phyloP scores from a whole-genome alignment of 192 early-diverging fungal species.

The Dimargaris cristalligena region DNA sequence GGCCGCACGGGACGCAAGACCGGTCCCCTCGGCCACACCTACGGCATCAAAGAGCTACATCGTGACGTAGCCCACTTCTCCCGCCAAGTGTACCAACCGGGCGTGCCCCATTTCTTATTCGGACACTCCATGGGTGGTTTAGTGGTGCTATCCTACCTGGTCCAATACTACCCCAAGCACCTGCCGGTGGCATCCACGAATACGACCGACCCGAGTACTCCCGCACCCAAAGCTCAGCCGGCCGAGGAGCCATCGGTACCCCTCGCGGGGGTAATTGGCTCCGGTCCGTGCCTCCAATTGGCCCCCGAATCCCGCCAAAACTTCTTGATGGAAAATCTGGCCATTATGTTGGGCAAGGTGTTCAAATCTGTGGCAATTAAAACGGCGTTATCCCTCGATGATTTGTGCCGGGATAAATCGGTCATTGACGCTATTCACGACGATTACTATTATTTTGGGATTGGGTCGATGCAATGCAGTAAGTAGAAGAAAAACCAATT shows the following conservation, averaged over 20 bases:
- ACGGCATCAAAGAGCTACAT: constrained; percentile 20
- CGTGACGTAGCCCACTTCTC: constrained; percentile 27
- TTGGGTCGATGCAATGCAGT: constrained; percentile 4
- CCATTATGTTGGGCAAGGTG: constrained; percentile 21
- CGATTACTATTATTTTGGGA: neutral
- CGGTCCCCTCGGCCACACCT: constrained; percentile 19
- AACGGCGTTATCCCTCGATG: constrained; percentile 12
- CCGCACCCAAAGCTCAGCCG: no score
- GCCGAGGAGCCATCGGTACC: constrained; percentile 10
- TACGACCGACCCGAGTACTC: no score
- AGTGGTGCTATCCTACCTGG: constrained; percentile 18
- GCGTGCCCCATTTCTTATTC: constrained; percentile 31
- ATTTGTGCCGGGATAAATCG: neutral
- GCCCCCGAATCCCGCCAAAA: constrained; percentile 1
- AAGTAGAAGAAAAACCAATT: no score
- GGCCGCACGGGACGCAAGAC: constrained; percentile 31
- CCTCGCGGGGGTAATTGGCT: neutral
- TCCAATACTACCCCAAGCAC: no score
- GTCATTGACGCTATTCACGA: neutral
- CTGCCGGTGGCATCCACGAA: no score
- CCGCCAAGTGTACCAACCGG: constrained; percentile 16
- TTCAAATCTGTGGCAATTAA: constrained; percentile 19
- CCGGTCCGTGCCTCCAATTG: neutral
- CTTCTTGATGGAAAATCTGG: constrained; percentile 14
- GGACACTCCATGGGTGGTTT: constrained; percentile 41